Base-by-base conservation (phyloP, 257 asterid species). In the Nicotiana tabacum region DNA sequence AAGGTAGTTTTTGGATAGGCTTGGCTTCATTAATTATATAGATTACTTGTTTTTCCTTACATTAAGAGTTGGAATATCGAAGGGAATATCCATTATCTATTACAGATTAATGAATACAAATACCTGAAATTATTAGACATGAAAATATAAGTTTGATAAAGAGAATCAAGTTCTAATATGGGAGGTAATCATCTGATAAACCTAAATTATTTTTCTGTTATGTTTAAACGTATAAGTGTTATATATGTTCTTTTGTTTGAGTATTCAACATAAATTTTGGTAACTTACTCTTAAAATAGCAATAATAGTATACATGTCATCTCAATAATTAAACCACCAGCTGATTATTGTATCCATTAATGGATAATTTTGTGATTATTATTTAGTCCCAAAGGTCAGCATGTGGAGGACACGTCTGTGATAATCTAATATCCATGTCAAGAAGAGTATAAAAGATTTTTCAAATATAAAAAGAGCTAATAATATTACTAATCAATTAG, bases 381-480 rank as follows among this genome's bases (percentile, higher is more conserved):
- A 82, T 21, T 81, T 82, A 69, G 81, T 17, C 37, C 62, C 57
- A 37, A 18, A 69, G 57, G 62, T 68, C 77, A 69, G 37, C 72
- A 82, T 37, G 65, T 82, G 81, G 81, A 72, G 81, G 12, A 58
- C 81, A 72, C 76, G 81, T 82, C 10, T 9, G 43, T 58, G 46
- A n/a, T 17, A 24, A 16, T 37, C 66, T 3, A 82, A 35, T 39
- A 60, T 72, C 81, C 66, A 9, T 82, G 24, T 37, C 76, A 37
- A 69, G 35, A n/a, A 6, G 32, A 12, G 33, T 33, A 33, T 37
- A 51, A 21, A 10, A 61, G 17, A 61, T 32, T 66, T 81, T 66
- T 27, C 16, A 11, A 29, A 12, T 43, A 24, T 11, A 39, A 24
- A 39, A 39, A n/a, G 4, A 4, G 15, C 15, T n/a, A 2, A 2